These are phyloP conservation scores for Boechera divaricarpa DNA, from an alignment of 345 rosid genomes.

Conservation along the genomic window DNA sequence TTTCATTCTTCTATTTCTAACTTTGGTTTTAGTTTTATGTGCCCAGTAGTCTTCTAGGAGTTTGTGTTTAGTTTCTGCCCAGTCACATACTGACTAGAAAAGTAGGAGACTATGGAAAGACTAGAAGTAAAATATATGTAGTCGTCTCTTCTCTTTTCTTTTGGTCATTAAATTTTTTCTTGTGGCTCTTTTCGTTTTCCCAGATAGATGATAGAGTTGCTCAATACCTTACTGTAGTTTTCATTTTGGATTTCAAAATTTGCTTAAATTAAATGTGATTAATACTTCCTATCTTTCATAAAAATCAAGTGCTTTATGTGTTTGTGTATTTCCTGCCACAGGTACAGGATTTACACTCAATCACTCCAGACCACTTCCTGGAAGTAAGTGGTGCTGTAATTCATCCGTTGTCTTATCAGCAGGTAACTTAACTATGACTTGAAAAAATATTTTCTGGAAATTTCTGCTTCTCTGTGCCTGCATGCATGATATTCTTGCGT, in stretches of 20 bases:
- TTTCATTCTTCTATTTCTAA: conserved; percentile 33
- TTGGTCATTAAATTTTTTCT: conserved; percentile 9
- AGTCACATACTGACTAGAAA: conserved; percentile 8
- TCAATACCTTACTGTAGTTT: not conserved
- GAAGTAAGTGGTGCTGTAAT: conserved; percentile 96
- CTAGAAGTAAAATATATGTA: conserved; percentile 23
- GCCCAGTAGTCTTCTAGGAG: conserved; percentile 8
- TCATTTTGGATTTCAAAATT: conserved; percentile 15
- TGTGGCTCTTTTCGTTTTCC: conserved; percentile 14
- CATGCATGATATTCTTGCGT: conserved; percentile 22
- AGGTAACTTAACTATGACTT: conserved; percentile 57
- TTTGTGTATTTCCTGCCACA: conserved; percentile 46
- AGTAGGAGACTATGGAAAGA: not conserved
- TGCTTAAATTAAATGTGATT: conserved; percentile 20
- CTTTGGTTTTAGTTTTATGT: conserved; percentile 12
- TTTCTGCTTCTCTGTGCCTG: not conserved
- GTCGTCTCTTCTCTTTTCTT: conserved; percentile 13
- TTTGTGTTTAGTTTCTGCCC: conserved; percentile 19
- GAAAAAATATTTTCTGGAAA: not conserved
- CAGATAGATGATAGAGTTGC: conserved; percentile 6
- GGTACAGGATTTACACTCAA: conserved; percentile 95
- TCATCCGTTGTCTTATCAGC: conserved; percentile 94
- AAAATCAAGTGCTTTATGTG: conserved; percentile 15
- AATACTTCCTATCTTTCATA: conserved; percentile 12
- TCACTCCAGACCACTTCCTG: conserved; percentile 85